phyloP scores from a whole-genome alignment of 78 protist species.

The Cavenderia fasciculata region DNA sequence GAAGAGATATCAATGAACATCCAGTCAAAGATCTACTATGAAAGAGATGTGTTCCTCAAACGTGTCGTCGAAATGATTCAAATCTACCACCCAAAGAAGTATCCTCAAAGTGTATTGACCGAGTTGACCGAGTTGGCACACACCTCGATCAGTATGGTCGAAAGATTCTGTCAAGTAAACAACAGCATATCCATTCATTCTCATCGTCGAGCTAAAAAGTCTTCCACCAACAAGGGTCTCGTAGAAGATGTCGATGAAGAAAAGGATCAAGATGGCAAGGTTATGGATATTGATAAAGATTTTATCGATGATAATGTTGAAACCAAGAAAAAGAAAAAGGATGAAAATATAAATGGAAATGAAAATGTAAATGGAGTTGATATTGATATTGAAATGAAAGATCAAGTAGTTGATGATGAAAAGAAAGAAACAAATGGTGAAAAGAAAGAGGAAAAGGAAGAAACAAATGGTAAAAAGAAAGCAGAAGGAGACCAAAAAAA shows the following conservation, averaged over 20 bases:
- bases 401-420: neutral
- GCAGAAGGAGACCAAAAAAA: neutral
- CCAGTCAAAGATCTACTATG: constrained; percentile 40
- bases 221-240: neutral
- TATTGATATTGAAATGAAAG: neutral
- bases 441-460: neutral
- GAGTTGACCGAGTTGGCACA: constrained; percentile 11
- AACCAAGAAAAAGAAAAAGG: neutral
- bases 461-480: neutral
- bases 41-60: constrained; percentile 21
- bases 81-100: constrained; percentile 2
- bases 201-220: neutral
- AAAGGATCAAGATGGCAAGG: no score
- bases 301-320: neutral
- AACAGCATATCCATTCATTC: neutral
- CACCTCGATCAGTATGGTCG: constrained; percentile 39
- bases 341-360: neutral
- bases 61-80: neutral
- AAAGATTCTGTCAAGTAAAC: constrained; percentile 6
- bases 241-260: neutral
- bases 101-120: neutral
- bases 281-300: no score
- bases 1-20: constrained; percentile 19
- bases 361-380: neutral
- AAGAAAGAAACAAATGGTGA: neutral